A percentile compares a stretch with the other conserved stretches of the same genome.
Conservation (phyloP, 179 eudicot genomes). For the Beta corolliflora region DNA sequence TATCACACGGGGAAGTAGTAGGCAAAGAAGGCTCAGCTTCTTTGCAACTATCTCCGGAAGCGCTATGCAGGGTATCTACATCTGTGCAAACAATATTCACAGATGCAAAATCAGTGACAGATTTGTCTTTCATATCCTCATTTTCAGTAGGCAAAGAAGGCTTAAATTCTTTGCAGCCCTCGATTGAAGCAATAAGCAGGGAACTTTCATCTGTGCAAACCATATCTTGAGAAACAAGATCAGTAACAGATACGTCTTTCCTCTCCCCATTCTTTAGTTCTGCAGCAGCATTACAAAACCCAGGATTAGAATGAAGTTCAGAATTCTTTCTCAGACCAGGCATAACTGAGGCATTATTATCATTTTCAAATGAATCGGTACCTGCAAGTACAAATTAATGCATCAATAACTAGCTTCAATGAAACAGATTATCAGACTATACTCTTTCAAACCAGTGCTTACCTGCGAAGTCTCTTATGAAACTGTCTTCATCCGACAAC, state of each 20-base stretch:
- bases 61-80: slow-evolving; percentile 19
- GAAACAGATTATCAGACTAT: background rate
- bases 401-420: slow-evolving; percentile 14
- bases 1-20: background rate
- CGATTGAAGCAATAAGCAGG: slow-evolving; percentile 17
- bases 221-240: slow-evolving; percentile 28
- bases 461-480: slow-evolving; percentile 28
- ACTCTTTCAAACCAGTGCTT: slow-evolving; percentile 24
- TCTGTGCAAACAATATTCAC: slow-evolving; percentile 29
- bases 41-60: slow-evolving; percentile 25
- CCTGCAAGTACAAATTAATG: slow-evolving; percentile 35
- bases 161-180: slow-evolving; percentile 30
- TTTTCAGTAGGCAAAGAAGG: slow-evolving; percentile 19
- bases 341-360: slow-evolving; percentile 19
- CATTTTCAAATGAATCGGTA: slow-evolving; percentile 25
- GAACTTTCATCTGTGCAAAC: slow-evolving; percentile 28
- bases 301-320: slow-evolving; percentile 41
- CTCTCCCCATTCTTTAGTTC: slow-evolving; percentile 22
- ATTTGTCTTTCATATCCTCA: slow-evolving; percentile 27
- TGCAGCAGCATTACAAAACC: slow-evolving; percentile 30
- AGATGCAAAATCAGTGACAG: slow-evolving; percentile 32
- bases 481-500: slow-evolving; percentile 31
- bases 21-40: slow-evolving; percentile 26
- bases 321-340: slow-evolving; percentile 39
- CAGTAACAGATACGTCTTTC: slow-evolving; percentile 35